Evolutionary conservation across 495 filamentous ascomycete genomes (phyloP).

Genomic region (Aspergillus baeticus): DNA sequence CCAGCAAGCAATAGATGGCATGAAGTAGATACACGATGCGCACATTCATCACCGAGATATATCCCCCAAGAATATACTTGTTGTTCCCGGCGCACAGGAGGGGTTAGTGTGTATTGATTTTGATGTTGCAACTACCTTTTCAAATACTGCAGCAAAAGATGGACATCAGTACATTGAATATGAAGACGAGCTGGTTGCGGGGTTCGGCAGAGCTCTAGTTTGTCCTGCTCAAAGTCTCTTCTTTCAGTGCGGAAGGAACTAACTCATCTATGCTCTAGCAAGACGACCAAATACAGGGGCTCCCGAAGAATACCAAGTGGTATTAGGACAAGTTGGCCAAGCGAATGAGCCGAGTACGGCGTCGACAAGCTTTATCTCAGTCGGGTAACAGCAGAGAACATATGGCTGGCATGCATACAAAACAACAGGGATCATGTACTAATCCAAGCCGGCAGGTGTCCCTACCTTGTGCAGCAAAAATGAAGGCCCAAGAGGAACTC

Average conservation of each 20-base stretch:
- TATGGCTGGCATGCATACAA: no score
- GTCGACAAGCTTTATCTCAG: no score
- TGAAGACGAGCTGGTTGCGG: neutral
- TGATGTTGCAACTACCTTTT: neutral
- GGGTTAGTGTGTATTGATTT: neutral
- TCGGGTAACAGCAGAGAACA: no score
- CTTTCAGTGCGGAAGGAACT: neutral
- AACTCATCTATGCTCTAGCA: neutral
- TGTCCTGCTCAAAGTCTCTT: conserved; percentile 1
- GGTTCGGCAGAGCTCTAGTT: neutral
- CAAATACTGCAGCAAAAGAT: neutral
- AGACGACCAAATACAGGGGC: neutral
- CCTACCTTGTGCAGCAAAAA: no score
- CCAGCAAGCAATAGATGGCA: neutral
- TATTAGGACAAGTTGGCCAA: neutral
- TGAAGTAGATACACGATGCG: neutral
- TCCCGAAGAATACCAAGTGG: conserved; percentile 19
- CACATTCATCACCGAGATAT: neutral
- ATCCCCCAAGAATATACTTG: conserved; percentile 2
- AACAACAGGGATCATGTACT: no score
- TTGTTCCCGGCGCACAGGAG: neutral
- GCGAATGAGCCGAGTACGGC: no score
- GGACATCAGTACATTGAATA: neutral
- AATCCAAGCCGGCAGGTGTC: no score
- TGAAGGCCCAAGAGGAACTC: no score